These are phyloP conservation scores for Boletus coccyginus DNA, from an alignment of 768 basidiomycete genomes.

Conservation along the genomic window DNA sequence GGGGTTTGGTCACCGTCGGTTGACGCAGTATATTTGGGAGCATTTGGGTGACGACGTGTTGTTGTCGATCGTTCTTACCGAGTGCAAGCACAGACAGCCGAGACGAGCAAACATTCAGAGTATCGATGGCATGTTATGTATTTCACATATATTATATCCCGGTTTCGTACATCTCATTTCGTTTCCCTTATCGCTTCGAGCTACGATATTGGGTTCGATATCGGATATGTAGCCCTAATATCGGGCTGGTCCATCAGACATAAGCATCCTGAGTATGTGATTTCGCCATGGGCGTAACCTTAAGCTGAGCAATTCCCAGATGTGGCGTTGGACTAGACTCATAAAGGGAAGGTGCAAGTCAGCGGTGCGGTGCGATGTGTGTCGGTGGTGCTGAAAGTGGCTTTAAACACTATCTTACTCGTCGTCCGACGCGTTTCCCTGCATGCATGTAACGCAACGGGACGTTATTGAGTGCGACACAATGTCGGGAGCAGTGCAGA, in stretches of 20 bases:
- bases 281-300: conserved; percentile 10
- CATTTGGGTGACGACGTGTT: background rate
- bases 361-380: background rate
- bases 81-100: background rate
- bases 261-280: conserved; percentile 11
- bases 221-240: conserved; percentile 20
- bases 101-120: background rate
- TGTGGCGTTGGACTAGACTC: conserved; percentile 2
- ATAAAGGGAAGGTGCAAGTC: conserved; percentile 9
- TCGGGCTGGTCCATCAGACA: conserved; percentile 19
- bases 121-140: conserved; percentile 21
- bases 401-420: background rate
- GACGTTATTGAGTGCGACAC: background rate
- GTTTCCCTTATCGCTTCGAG: conserved; percentile 10
- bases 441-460: background rate
- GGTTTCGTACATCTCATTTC: conserved; percentile 20
- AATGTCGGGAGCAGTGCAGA: background rate
- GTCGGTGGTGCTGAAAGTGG: conserved; percentile 5
- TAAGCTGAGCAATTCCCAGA: conserved; percentile 8
- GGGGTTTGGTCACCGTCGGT: background rate
- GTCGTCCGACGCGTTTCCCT: conserved; percentile 1
- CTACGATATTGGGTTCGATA: conserved; percentile 19
- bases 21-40: conserved; percentile 17
- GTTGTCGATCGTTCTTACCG: background rate
- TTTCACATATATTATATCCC: conserved; percentile 23